Base-by-base conservation (phyloP, 2,329 filamentous ascomycete genomes). In the Sporothrix dimorphospora region DNA sequence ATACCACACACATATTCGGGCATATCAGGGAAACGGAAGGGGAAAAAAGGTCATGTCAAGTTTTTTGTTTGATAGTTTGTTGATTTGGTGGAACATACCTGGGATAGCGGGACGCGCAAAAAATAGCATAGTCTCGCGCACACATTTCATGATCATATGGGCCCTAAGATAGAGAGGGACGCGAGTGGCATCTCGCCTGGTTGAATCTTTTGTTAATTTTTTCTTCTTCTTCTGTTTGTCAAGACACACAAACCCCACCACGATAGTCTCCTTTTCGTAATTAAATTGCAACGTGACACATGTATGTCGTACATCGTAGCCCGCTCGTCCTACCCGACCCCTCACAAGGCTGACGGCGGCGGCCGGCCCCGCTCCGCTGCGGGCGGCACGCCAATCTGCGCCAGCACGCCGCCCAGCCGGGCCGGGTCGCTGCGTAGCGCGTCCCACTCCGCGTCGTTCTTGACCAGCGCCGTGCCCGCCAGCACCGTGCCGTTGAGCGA, bases 401-500 rank as follows among this genome's bases (percentile, higher is more conserved):
- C 74, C 55, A 88, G 74, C 4, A 87, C 77, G 68, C 78, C 75
- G n/a, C 76, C 70, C 51, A 88, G 75, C 76, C 81, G 81, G 1
- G 67, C 75, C 30, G 80, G 78, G 53, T 85, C 79, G n/a, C 79
- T 79, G 71, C 81, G 80, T 68, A 91, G 75, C 0, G 82, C 83
- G 72, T 88, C 81, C 87, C 88, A 90, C 78, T 90, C 88, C 3
- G 78, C 79, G 76, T 87, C 79, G 38, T 78, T 88, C 80, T 90
- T 91, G 19, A 91, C 89, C 70, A 91, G 80, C 34, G 88, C 86
- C 11, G 89, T 91, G 7, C 89, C 89, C 11, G 88, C 89, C 74
- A 91, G 78, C n/a, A 91, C 79, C 0, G 89, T 90, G 3, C 89
- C 89, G 70, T 91, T 91, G 45, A 91, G 79, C 21, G 85, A 80